phyloP scores from a whole-genome alignment of 2,329 filamentous ascomycete genomes.

The Purpureocillium lavendulum region DNA sequence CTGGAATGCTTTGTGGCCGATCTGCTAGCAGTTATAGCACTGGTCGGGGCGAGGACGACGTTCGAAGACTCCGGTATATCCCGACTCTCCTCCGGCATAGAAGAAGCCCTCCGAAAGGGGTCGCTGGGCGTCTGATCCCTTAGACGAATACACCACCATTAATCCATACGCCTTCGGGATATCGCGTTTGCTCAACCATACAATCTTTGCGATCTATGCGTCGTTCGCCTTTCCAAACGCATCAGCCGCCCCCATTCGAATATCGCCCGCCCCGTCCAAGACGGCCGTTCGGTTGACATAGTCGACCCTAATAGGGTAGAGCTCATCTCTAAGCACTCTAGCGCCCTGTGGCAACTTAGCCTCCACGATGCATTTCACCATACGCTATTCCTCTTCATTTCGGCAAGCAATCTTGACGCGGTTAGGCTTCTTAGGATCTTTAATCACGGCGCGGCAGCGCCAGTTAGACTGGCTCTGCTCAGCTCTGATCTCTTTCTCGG shows the following conservation, averaged over 20 bases:
- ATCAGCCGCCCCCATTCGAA: slow-evolving; percentile 7
- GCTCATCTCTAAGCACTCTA: slow-evolving; percentile 1
- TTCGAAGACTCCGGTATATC: slow-evolving; percentile 10
- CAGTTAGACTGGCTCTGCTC: not conserved
- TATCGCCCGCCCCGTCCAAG: slow-evolving; percentile 11
- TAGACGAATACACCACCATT: slow-evolving; percentile 14
- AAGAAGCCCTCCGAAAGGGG: slow-evolving; percentile 13
- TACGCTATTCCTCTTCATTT: not conserved
- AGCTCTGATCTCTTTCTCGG: not conserved
- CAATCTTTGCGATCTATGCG: slow-evolving; percentile 12
- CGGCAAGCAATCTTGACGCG: not conserved
- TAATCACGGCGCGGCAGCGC: no score
- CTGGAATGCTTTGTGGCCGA: no score
- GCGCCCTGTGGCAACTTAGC: not conserved
- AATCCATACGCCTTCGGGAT: slow-evolving; percentile 14
- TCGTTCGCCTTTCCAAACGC: slow-evolving; percentile 15
- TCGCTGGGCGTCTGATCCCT: slow-evolving; percentile 9
- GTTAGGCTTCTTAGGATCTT: not conserved
- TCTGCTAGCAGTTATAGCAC: slow-evolving; percentile 20
- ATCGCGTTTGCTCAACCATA: slow-evolving; percentile 14
- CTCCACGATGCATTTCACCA: not conserved
- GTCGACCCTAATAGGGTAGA: slow-evolving; percentile 17
- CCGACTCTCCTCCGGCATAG: slow-evolving; percentile 12
- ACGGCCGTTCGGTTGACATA: slow-evolving; percentile 10
- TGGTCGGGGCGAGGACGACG: slow-evolving; percentile 14